These are phyloP conservation scores for Pichia sp. DNA, from an alignment of 1,139 yeast species.

Conservation along the genomic window DNA sequence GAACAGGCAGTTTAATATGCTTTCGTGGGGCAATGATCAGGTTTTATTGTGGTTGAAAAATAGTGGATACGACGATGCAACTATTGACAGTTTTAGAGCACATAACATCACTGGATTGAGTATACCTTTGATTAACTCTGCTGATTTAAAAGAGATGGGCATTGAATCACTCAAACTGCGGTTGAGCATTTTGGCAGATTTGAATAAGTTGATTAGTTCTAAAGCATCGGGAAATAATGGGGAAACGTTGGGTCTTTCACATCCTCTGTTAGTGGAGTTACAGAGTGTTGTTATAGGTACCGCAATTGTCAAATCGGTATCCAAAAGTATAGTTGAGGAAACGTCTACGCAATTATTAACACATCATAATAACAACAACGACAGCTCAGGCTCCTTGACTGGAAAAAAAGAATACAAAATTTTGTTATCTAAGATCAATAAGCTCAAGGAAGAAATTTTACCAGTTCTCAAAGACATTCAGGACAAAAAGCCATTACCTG, in stretches of 20 bases:
- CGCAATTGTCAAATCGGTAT: conserved; percentile 15
- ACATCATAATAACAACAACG: neutral
- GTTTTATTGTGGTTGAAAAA: conserved; percentile 23
- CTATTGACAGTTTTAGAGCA: conserved; percentile 31
- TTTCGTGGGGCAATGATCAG: conserved; percentile 23
- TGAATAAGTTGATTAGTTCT: conserved; percentile 36
- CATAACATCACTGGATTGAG: conserved; percentile 58
- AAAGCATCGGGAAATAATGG: conserved; percentile 9
- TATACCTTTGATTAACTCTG: conserved; percentile 49
- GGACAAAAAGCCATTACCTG: conserved; percentile 48
- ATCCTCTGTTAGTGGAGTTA: conserved; percentile 19
- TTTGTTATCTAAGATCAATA: conserved; percentile 40
- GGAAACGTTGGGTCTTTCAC: conserved; percentile 13
- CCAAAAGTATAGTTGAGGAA: conserved; percentile 11
- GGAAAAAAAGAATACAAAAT: conserved; percentile 28
- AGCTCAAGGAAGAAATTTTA: conserved; percentile 43
- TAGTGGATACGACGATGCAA: conserved; percentile 14
- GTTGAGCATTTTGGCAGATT: conserved; percentile 39
- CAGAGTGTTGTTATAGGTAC: conserved; percentile 20
- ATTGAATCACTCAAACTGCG: conserved; percentile 34
- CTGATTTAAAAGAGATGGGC: conserved; percentile 56
- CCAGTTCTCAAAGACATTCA: conserved; percentile 45
- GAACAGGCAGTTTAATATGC: neutral
- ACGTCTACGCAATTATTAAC: conserved; percentile 9
- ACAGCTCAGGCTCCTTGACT: conserved; percentile 4